phyloP scores from a whole-genome alignment of 164 flowering plant species.

The Sextonia rubra region DNA sequence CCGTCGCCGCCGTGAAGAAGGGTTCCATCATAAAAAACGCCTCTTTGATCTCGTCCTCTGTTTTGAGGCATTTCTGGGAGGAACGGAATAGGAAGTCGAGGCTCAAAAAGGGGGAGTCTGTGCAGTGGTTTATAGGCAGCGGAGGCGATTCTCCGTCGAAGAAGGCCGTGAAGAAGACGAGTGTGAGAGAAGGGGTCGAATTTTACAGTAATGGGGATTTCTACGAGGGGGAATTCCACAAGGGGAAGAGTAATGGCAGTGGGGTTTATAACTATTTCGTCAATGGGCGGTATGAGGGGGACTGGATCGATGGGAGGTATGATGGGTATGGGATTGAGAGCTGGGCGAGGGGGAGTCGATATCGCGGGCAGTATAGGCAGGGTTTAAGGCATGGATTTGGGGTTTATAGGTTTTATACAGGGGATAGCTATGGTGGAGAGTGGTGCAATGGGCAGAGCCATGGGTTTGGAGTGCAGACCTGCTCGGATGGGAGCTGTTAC shows the following conservation, averaged over 20 bases:
- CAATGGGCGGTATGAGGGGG: constrained; percentile 89
- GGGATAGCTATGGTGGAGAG: constrained; percentile 80
- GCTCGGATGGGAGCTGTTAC: constrained; percentile 84
- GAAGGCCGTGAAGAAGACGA: constrained; percentile 11
- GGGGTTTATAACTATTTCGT: constrained; percentile 74
- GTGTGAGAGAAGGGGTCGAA: constrained; percentile 65
- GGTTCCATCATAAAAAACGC: constrained; percentile 26
- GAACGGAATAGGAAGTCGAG: constrained; percentile 26
- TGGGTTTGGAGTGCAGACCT: constrained; percentile 75
- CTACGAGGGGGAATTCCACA: constrained; percentile 90
- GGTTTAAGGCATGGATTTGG: constrained; percentile 85
- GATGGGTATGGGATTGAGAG: constrained; percentile 90
- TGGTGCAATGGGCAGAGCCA: constrained; percentile 94
- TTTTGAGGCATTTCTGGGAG: constrained; percentile 25
- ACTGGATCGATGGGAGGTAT: constrained; percentile 86
- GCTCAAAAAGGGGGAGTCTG: constrained; percentile 32
- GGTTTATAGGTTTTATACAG: constrained; percentile 73
- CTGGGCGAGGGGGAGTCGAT: constrained; percentile 84
- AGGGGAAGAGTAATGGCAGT: constrained; percentile 78
- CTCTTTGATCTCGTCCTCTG: background rate
- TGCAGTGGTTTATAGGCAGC: constrained; percentile 74
- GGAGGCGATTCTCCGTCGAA: constrained; percentile 3
- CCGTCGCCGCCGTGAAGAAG: constrained; percentile 39
- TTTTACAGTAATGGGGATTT: constrained; percentile 84
- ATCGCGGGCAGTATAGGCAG: constrained; percentile 71